Base-by-base conservation (phyloP, 202 grass and related monocot genomes). In the Eragrostis tef region DNA sequence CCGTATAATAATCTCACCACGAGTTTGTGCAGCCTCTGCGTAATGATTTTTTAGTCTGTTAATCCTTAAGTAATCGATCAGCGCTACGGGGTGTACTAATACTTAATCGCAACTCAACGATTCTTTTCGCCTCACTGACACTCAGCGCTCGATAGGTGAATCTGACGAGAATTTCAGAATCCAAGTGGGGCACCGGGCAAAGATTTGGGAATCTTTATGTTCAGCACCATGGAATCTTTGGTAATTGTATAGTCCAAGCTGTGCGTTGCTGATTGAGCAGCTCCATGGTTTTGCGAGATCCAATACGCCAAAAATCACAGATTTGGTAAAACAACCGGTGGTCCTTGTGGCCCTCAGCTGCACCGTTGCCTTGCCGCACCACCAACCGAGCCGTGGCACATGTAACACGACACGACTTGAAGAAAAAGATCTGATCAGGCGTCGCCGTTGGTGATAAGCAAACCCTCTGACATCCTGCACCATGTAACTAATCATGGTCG, bases 401-500 rank as follows among this genome's bases (percentile, higher is more conserved):
- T 44, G 47, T 3, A 39, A 51, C 11, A 3, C n/a, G 3, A 5
- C 78, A 60, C n/a, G 0, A 4, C 4, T 0, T 0, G 12, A 15
- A 0, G 0, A 0, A 41, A 75, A 66, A 64, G 0, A 59, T 74
- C 69, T 46, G 83, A 39, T 19, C 67, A 27, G 6, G 7, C 22
- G 42, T 73, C 9, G 26, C 77, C 13, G 34, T 62, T 16, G 25
- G 44, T 82, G 79, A 87, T 87, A 87, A 87, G 85, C 73, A 25
- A 58, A 47, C 24, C 44, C 36, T 49, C 79, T 87, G 79, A 83
- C 83, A 49, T 11, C 29, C 9, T 6, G 4, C 69, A 11, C 68
- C 21, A 7, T 44, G 17, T 5, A 9, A 39, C 34, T 6, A 39
- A 39, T 5, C 34, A 39, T 39, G 3, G 34, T 39, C 34, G 34